Base-by-base conservation (phyloP, 1,284 basidiomycete species). In the Sporisorium graminicola region DNA sequence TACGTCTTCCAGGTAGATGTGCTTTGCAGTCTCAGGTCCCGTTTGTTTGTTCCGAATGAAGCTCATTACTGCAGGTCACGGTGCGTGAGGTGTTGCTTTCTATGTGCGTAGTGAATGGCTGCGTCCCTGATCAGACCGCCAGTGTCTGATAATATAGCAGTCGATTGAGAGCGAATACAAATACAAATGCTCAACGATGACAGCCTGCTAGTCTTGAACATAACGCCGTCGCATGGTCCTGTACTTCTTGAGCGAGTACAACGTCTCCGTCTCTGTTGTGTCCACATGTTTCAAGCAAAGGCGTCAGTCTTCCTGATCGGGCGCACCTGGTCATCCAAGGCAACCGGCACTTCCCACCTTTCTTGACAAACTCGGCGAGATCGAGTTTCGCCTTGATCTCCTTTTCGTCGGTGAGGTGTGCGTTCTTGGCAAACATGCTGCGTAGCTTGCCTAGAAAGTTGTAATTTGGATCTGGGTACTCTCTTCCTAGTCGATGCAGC, bases 231-330 rank as follows among this genome's bases (percentile, higher is more conserved):
- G 69, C 59, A 85, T 72, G 3, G 82, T 82, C 5, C 83, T 62
- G 46, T 85, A 85, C 65, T 84, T 84, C 57, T 85, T 85, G 35
- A 85, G 64, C 35, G 72, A 78, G 58, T 85, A 85, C 22, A 85
- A 60, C 9, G 81, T 80, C 43, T 84, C 82, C 6, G 82, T 84
- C 40, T 84, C 82, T 83, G 54, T 54, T 42, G 52, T 16, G 20
- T 5, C 29, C 37, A 20, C 37, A n/a, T 8, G 22, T 2, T 12
- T 35, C 42, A n/a, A 16, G 18, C 37, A 33, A 43, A 18, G 37
- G 24, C 26, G 55, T 51, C 42, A 59, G 40, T 20, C 18, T 4
- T 37, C 33, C 4, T 13, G 9, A 13, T 1, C 5, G 20, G 2
- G 10, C 20, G 12, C 35, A 52, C 44, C 14, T 24, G 27, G 35